Evolutionary conservation across 495 filamentous ascomycete genomes (phyloP), one percentile per base, ranked within the genome.

Genomic region (Talaromyces nanjingensis): DNA sequence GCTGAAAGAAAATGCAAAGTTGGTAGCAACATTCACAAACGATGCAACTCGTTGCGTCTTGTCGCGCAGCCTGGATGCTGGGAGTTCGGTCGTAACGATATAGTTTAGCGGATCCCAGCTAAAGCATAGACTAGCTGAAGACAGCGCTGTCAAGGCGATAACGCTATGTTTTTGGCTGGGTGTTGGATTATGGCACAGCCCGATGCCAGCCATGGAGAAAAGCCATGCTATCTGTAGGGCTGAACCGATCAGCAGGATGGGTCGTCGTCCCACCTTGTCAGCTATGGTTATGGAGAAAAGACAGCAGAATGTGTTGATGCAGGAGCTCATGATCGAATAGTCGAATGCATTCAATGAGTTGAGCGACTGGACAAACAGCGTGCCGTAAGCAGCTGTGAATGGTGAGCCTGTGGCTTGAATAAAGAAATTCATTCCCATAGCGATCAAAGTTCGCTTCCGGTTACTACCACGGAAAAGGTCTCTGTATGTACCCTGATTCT

Each of bases 341-440:
- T 71, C 68, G 53, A 77, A 76, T 0, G 73, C 66, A 34, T 77
- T 76, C 52, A 77, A 58, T 0, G 71, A 65, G 6, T 69, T 66
- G n/a, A 77, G 49, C 4, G 71, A 69, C 55, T 73, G 67, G 11
- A 77, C 68, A 56, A 76, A 77, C 3, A 76, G 16, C 1, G 71
- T 73, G 16, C 72, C 69, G 47, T 77, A 77, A 27, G 69, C 66
- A 6, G 68, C 66, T 20, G 69, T 67, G 56, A 77, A 77, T 0
- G 67, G 65, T 22, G 69, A 66, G 9, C 75, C 75, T 4, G 75
- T 76, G 2, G 72, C 68, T 63, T 77, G 74, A 9, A 70, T 64
- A 65, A 75, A 75, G 39, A 75, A 72, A 42, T 73, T 74, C 22
- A 66, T 64, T 20, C 68, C 69, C 8, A 69, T 61, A 14, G 68